phyloP scores from a whole-genome alignment of 2,329 filamentous ascomycete species.

The Talaromyces sp. region DNA sequence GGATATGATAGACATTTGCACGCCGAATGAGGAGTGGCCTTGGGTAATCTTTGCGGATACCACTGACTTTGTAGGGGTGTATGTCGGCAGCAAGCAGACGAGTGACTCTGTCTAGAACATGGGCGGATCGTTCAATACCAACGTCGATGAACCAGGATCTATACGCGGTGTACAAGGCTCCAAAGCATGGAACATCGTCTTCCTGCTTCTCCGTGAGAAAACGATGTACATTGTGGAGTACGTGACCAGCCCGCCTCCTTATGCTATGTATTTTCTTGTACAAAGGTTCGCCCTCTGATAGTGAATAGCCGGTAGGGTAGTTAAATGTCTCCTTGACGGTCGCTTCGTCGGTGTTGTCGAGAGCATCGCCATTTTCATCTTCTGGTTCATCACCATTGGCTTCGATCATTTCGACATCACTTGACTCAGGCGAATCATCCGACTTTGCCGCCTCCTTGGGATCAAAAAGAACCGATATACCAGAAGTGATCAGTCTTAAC shows the following conservation, averaged over 20 bases:
- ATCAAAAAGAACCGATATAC: constrained; percentile 85
- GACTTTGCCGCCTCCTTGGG: constrained; percentile 57
- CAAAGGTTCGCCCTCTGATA: constrained; percentile 58
- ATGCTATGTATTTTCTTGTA: constrained; percentile 77
- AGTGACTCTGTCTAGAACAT: constrained; percentile 82
- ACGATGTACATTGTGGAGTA: constrained; percentile 76
- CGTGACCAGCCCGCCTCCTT: constrained; percentile 72
- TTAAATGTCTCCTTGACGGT: constrained; percentile 75
- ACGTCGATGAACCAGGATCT: constrained; percentile 97
- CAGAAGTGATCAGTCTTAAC: constrained; percentile 81
- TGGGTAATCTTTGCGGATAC: constrained; percentile 86
- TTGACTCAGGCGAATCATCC: constrained; percentile 30
- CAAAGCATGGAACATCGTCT: constrained; percentile 95
- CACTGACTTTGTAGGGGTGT: constrained; percentile 89
- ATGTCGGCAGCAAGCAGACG: constrained; percentile 82
- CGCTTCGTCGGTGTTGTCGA: constrained; percentile 56
- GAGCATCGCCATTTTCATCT: constrained; percentile 35
- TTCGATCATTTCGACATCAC: constrained; percentile 45
- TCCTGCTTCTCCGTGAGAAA: constrained; percentile 83
- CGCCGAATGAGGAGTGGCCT: constrained; percentile 86
- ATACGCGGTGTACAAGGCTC: constrained; percentile 85
- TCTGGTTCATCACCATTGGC: constrained; percentile 28
- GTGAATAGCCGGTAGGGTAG: constrained; percentile 81
- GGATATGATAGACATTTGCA: constrained; percentile 89
- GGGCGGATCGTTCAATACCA: constrained; percentile 90